Conservation (phyloP, 306 rosid genomes). For the Prunus mume region DNA sequence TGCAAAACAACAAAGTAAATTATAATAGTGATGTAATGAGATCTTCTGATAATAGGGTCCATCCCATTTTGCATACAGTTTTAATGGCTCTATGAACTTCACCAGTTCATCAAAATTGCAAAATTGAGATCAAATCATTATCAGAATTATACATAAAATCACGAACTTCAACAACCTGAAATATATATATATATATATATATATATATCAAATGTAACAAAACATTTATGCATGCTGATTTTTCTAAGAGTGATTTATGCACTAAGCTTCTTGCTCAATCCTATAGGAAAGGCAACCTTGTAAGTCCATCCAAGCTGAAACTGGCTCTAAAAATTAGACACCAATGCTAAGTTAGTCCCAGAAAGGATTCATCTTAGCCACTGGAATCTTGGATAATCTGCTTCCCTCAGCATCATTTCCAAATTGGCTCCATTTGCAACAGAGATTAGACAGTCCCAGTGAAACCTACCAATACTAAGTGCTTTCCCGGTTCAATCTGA, state of each 20-base stretch:
- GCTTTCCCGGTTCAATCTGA: constrained; percentile 75
- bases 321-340: constrained; percentile 71
- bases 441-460: constrained; percentile 62
- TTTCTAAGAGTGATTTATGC: background rate
- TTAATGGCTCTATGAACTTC: background rate
- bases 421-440: constrained; percentile 62
- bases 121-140: background rate
- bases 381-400: constrained; percentile 56
- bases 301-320: constrained; percentile 68
- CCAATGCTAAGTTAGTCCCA: constrained; percentile 18
- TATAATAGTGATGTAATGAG: background rate
- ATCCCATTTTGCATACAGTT: background rate
- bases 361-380: constrained; percentile 53
- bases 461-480: constrained; percentile 70
- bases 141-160: too few species aligned
- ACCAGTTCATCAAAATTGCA: background rate
- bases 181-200: too few species aligned
- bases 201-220: background rate
- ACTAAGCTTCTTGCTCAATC: constrained; percentile 69
- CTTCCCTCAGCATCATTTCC: constrained; percentile 55
- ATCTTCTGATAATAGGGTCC: too few species aligned
- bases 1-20: background rate
- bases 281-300: constrained; percentile 78
- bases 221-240: background rate
- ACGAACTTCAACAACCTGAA: too few species aligned